Evolutionary conservation across 306 rosid species (phyloP).

Genomic region (Pyrus communis): DNA sequence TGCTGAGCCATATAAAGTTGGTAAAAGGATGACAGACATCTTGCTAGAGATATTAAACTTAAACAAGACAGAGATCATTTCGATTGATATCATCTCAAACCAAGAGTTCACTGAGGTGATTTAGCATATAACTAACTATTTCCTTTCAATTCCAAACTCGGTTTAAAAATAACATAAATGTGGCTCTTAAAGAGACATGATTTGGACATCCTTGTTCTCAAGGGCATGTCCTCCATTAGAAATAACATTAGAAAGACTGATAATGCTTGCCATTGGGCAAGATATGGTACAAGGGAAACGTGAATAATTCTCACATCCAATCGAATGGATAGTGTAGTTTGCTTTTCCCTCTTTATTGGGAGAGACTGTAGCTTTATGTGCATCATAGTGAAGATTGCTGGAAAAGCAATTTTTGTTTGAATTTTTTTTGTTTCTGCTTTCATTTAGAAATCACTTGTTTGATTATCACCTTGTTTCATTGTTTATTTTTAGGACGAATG

Average conservation of each 20-base stretch:
- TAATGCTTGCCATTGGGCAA: background rate
- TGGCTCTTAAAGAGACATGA: background rate
- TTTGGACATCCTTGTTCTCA: constrained; percentile 9
- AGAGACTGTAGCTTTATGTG: background rate
- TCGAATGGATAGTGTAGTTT: background rate
- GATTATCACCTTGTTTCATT: background rate
- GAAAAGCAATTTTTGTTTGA: background rate
- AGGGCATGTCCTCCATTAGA: background rate
- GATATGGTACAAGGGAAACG: background rate
- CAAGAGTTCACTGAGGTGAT: constrained; percentile 99
- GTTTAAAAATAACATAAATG: constrained; percentile 8
- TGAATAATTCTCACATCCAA: background rate
- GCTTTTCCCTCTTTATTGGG: background rate
- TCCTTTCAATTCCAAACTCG: background rate
- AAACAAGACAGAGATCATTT: constrained; percentile 88
- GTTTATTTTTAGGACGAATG: constrained; percentile 72
- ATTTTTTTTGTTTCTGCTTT: background rate
- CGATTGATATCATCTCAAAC: constrained; percentile 92
- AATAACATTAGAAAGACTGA: constrained; percentile 1
- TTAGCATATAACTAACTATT: constrained; percentile 6
- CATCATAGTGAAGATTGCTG: background rate
- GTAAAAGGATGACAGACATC: constrained; percentile 74
- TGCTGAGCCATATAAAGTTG: constrained; percentile 93
- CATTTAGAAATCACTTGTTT: constrained; percentile 5
- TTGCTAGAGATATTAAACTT: constrained; percentile 91